Percentiles rank a stretch among this genome's conserved stretches.
These are phyloP conservation scores for Phalaenopsis hybrid DNA, from an alignment of 116 monocot genomes.

Conservation along the genomic window DNA sequence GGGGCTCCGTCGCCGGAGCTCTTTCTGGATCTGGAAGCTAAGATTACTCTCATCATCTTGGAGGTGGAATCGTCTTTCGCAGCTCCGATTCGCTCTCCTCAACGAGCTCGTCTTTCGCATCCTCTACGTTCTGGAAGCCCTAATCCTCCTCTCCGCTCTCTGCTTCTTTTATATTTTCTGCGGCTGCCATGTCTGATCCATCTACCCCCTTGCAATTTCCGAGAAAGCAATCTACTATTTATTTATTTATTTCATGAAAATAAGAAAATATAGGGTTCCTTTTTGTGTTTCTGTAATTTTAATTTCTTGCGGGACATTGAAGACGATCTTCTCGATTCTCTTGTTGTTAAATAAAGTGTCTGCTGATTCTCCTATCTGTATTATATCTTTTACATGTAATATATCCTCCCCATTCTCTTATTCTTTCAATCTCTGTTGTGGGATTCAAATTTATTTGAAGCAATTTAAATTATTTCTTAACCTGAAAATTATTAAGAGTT, in stretches of 20 bases:
- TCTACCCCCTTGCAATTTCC: neutral
- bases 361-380: no score
- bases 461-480: no score
- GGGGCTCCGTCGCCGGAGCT: constrained; percentile 1
- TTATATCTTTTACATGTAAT: no score
- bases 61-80: neutral
- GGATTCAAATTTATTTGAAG: no score
- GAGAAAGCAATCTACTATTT: neutral
- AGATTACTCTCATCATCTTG: neutral
- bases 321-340: no score
- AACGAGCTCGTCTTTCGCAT: constrained; percentile 10
- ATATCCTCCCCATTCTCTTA: no score
- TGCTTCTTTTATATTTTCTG: constrained; percentile 7
- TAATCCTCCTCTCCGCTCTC: constrained; percentile 4
- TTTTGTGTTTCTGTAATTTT: neutral
- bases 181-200: constrained; percentile 10
- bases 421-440: no score
- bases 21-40: neutral
- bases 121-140: constrained; percentile 12
- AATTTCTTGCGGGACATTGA: no score
- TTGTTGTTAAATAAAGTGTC: no score
- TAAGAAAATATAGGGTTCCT: neutral
- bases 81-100: neutral
- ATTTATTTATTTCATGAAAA: neutral
- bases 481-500: no score